Conservation (phyloP, 495 filamentous ascomycete genomes). For the Aspergillus affinis region DNA sequence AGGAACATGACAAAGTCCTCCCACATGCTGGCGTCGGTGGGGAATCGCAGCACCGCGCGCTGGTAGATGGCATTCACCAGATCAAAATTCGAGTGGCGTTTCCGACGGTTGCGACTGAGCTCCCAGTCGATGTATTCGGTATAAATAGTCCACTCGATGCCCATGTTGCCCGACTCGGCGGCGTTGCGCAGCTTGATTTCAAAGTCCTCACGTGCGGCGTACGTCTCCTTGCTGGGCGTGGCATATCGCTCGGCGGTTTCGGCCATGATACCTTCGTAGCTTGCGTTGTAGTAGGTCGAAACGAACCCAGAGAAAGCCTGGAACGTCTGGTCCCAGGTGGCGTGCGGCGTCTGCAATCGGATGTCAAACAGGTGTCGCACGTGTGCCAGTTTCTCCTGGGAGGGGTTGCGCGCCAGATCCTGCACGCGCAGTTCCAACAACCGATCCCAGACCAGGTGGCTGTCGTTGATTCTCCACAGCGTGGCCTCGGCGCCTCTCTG, state of each 20-base stretch:
- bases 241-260: constrained; percentile 59
- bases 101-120: constrained; percentile 54
- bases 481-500: constrained; percentile 74
- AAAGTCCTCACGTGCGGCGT: constrained; percentile 64
- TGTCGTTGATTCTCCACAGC: constrained; percentile 78
- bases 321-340: constrained; percentile 81
- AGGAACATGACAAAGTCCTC: constrained; percentile 78
- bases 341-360: constrained; percentile 76
- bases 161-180: constrained; percentile 54
- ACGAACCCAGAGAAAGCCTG: constrained; percentile 80
- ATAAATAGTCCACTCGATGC: constrained; percentile 58
- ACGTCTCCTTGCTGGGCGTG: constrained; percentile 67
- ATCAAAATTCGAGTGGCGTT: constrained; percentile 54
- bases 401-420: constrained; percentile 60
- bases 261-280: constrained; percentile 80
- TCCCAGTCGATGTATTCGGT: constrained; percentile 85
- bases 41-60: constrained; percentile 66
- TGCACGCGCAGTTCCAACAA: constrained; percentile 60
- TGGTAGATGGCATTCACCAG: constrained; percentile 76
- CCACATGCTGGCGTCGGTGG: constrained; percentile 72
- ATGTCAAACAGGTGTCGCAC: constrained; percentile 69
- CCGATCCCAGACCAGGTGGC: constrained; percentile 85
- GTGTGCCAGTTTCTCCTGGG: constrained; percentile 58
- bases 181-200: constrained; percentile 68
- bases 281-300: constrained; percentile 68